Evolutionary conservation across 1,284 basidiomycete genomes (phyloP).

Genomic region (Ganoderma sinense): DNA sequence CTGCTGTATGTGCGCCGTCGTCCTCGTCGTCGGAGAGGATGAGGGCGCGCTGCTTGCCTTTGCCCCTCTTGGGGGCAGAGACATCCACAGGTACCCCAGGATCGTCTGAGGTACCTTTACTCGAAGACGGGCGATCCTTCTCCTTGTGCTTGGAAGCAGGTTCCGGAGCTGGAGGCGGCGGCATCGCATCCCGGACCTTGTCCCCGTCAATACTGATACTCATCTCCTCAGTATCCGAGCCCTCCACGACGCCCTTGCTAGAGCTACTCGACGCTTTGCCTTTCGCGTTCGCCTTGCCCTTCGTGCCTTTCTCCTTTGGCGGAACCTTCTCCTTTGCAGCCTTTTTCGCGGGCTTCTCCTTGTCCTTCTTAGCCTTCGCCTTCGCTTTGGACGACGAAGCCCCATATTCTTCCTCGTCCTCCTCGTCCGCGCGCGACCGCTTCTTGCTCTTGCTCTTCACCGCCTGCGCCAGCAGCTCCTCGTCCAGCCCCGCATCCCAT

Average conservation of each 20-base stretch:
- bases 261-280: constrained; percentile 17
- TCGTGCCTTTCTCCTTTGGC: constrained; percentile 19
- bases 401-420: constrained; percentile 38
- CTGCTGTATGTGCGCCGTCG: constrained; percentile 26
- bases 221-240: constrained; percentile 30
- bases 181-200: constrained; percentile 15
- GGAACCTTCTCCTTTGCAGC: constrained; percentile 21
- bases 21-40: constrained; percentile 37
- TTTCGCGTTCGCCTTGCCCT: constrained; percentile 21
- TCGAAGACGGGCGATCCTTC: constrained; percentile 1
- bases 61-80: constrained; percentile 21
- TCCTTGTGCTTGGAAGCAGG: constrained; percentile 3
- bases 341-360: constrained; percentile 15
- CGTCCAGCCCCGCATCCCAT: constrained; percentile 26
- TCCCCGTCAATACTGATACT: neutral
- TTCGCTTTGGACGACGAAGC: constrained; percentile 22
- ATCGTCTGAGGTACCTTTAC: neutral
- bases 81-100: constrained; percentile 3
- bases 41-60: constrained; percentile 36
- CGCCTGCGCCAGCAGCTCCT: constrained; percentile 23
- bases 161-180: constrained; percentile 17
- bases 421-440: constrained; percentile 29
- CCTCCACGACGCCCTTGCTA: constrained; percentile 32
- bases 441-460: constrained; percentile 30
- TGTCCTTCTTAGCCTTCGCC: constrained; percentile 33